phyloP scores from a whole-genome alignment of 768 basidiomycete species.

The Termitomyces sp. region DNA sequence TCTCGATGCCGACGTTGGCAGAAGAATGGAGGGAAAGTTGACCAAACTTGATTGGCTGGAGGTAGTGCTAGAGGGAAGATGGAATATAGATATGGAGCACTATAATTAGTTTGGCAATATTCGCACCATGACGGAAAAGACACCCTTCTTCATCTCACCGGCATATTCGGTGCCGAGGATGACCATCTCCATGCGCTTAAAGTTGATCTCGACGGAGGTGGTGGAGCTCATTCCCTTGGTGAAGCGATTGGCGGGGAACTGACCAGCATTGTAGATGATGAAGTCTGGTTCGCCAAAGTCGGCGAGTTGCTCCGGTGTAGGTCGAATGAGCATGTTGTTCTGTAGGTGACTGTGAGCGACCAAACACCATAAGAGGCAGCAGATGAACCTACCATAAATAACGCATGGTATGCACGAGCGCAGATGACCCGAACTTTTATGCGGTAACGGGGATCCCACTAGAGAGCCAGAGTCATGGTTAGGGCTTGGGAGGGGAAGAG shows the following conservation, averaged over 20 bases:
- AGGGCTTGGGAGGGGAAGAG: slow-evolving; percentile 4
- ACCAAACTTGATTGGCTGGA: slow-evolving; percentile 97
- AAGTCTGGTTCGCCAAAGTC: slow-evolving; percentile 98
- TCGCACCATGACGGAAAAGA: slow-evolving; percentile 94
- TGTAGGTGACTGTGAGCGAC: slow-evolving; percentile 23
- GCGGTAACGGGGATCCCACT: slow-evolving; percentile 99
- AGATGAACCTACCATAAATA: slow-evolving; percentile 78
- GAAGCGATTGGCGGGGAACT: slow-evolving; percentile 99
- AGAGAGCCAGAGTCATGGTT: slow-evolving; percentile 1
- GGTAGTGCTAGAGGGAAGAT: slow-evolving; percentile 65
- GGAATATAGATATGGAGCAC: slow-evolving; percentile 9
- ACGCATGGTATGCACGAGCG: slow-evolving; percentile 95
- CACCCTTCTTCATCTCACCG: slow-evolving; percentile 99
- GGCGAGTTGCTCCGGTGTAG: slow-evolving; percentile 89
- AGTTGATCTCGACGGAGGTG: slow-evolving; percentile 99
- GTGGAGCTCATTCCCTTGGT: slow-evolving; percentile 99
- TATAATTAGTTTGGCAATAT: not conserved
- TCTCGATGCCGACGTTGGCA: slow-evolving; percentile 88
- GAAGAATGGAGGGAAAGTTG: slow-evolving; percentile 98
- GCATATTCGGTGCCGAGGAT: slow-evolving; percentile 98
- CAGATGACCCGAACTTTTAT: slow-evolving; percentile 99
- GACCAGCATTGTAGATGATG: slow-evolving; percentile 99
- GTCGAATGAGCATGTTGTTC: slow-evolving; percentile 99
- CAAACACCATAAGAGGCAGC: slow-evolving; percentile 8
- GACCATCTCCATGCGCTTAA: slow-evolving; percentile 99